Percentiles rank a stretch among this genome's conserved stretches.
Conservation (phyloP, 176 grass and related monocot genomes). For the Musa troglodytarum region DNA sequence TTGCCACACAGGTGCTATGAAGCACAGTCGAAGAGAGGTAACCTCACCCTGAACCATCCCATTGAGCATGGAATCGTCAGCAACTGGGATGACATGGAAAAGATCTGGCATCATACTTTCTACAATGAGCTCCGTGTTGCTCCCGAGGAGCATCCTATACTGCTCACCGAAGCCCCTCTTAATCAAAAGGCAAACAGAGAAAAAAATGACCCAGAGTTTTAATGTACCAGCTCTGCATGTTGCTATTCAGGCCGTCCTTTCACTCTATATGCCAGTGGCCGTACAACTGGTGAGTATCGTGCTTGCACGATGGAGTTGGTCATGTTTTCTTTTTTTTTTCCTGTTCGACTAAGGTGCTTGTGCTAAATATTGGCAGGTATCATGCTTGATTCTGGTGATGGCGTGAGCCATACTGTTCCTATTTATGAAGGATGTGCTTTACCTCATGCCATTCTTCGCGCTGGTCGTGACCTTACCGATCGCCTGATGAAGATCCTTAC, state of each 20-base stretch:
- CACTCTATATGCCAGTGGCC: background rate
- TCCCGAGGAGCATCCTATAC: constrained; percentile 3
- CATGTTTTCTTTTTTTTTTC: too few relatives aligned
- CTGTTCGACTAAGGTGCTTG: too few relatives aligned
- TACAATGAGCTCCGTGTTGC: constrained; percentile 8
- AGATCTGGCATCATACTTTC: constrained; percentile 8
- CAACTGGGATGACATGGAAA: constrained; percentile 8
- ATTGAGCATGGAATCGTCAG: constrained; percentile 6
- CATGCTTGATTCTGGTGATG: background rate
- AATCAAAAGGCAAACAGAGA: constrained; percentile 1
- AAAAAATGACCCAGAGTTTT: constrained; percentile 2
- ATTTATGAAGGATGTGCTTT: background rate
- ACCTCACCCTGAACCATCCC: background rate
- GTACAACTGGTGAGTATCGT: background rate
- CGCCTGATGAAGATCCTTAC: background rate
- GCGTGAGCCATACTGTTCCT: background rate
- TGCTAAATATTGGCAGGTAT: background rate
- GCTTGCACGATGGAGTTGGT: background rate
- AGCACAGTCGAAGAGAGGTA: constrained; percentile 2
- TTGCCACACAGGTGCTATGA: background rate
- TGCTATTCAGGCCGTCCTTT: background rate
- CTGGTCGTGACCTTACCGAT: background rate
- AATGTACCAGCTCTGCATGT: constrained; percentile 2
- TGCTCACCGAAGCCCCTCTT: constrained; percentile 3
- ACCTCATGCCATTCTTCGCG: background rate